These are phyloP conservation scores for Beauveria asiatica DNA, from an alignment of 2,329 filamentous ascomycete genomes.

Conservation along the genomic window DNA sequence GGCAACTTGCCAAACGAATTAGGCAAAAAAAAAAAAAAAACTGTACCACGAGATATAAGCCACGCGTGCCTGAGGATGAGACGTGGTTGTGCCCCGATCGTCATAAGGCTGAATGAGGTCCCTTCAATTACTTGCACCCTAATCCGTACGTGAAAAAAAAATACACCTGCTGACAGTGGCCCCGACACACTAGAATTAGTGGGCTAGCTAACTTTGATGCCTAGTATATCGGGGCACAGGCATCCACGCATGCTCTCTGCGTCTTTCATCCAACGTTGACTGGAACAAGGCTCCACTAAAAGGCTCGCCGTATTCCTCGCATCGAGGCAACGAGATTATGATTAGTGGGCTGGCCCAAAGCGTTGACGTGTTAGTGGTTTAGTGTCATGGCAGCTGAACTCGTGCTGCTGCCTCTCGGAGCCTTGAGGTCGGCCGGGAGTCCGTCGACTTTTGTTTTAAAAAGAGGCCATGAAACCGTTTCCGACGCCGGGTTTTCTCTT, in stretches of 20 bases:
- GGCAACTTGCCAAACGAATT: no score
- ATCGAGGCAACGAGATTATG: no score
- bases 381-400: conserved; percentile 11
- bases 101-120: not conserved
- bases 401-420: not conserved
- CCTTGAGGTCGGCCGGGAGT: not conserved
- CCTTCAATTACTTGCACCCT: no score
- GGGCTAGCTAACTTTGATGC: not conserved
- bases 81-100: no score
- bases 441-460: not conserved
- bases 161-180: no score
- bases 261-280: not conserved
- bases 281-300: not conserved
- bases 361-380: conserved; percentile 17
- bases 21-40: no score
- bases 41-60: no score
- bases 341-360: not conserved
- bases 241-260: not conserved
- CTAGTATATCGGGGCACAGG: not conserved
- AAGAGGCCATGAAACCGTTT: not conserved
- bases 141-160: no score
- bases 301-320: not conserved
- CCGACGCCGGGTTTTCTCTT: not conserved
- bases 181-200: not conserved
- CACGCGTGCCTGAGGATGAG: no score